These are phyloP conservation scores for Baeospora myosura DNA, from an alignment of 1,284 basidiomycete species.

Conservation along the genomic window DNA sequence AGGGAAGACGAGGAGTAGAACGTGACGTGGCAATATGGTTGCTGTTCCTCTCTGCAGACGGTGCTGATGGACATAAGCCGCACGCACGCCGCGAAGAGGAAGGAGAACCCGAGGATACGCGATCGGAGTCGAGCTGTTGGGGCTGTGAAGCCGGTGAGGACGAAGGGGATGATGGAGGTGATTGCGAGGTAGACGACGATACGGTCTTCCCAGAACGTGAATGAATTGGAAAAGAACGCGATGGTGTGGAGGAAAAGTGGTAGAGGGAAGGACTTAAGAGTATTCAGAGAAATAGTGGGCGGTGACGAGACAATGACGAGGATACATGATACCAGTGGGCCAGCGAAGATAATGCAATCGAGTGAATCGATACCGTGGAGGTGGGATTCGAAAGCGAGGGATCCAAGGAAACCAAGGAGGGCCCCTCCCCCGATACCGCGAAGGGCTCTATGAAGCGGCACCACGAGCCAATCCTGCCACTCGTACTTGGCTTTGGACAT, in stretches of 20 bases:
- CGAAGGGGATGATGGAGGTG: slow-evolving; percentile 52
- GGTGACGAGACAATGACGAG: slow-evolving; percentile 30
- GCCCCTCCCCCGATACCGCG: slow-evolving; percentile 35
- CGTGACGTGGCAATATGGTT: slow-evolving; percentile 79
- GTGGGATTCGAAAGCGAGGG: slow-evolving; percentile 25
- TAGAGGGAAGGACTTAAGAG: slow-evolving; percentile 34
- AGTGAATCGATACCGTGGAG: slow-evolving; percentile 36
- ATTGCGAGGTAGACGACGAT: slow-evolving; percentile 70
- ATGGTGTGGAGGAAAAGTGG: slow-evolving; percentile 61
- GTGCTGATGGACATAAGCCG: slow-evolving; percentile 73
- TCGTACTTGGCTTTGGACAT: slow-evolving; percentile 28
- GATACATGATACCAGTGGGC: slow-evolving; percentile 32
- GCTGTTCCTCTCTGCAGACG: slow-evolving; percentile 93
- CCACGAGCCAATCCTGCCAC: slow-evolving; percentile 36
- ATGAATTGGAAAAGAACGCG: slow-evolving; percentile 86
- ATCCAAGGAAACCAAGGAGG: slow-evolving; percentile 31
- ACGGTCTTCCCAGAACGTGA: slow-evolving; percentile 93
- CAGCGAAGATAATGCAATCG: slow-evolving; percentile 40
- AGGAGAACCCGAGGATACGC: slow-evolving; percentile 68
- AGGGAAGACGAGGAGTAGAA: slow-evolving; percentile 74
- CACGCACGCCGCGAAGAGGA: slow-evolving; percentile 61
- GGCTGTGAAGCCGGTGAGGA: slow-evolving; percentile 56
- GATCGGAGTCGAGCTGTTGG: slow-evolving; percentile 64
- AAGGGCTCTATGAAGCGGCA: slow-evolving; percentile 24
- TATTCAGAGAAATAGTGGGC: slow-evolving; percentile 23